Percentiles rank a stretch among this genome's conserved stretches.
Evolutionary conservation across 208 protist species (phyloP).

Genomic region (Trypanosoma grayi): DNA sequence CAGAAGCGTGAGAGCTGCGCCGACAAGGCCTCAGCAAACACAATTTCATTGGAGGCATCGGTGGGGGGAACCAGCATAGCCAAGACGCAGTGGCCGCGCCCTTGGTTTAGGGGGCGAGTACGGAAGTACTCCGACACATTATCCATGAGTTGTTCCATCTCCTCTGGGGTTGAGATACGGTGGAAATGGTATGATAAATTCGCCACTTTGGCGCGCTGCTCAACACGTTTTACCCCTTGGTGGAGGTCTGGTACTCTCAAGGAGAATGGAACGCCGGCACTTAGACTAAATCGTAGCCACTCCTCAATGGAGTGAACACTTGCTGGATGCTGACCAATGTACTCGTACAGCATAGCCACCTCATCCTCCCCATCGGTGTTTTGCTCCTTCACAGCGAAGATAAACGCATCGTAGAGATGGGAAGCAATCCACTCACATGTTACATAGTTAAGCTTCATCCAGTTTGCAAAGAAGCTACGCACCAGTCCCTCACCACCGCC

Average conservation of each 20-base stretch:
- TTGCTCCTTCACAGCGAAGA: conserved; percentile 24
- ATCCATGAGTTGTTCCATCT: conserved; percentile 17
- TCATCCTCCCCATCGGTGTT: conserved; percentile 7
- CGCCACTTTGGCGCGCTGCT: background rate
- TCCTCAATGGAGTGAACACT: conserved; percentile 11
- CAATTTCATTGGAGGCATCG: background rate
- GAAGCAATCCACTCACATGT: conserved; percentile 18
- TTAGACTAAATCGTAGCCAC: background rate
- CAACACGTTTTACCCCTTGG: conserved; percentile 6
- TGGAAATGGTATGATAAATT: conserved; percentile 17
- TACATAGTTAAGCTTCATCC: conserved; percentile 14
- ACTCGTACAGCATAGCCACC: conserved; percentile 6
- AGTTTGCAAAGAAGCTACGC: conserved; percentile 10
- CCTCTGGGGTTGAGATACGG: conserved; percentile 2
- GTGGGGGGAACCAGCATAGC: conserved; percentile 5
- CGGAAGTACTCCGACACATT: conserved; percentile 16
- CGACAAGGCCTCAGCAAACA: conserved; percentile 9
- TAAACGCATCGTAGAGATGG: conserved; percentile 22
- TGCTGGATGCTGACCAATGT: background rate
- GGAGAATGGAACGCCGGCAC: conserved; percentile 4
- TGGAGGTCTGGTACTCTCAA: background rate
- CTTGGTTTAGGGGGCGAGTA: background rate
- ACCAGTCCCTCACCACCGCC: background rate
- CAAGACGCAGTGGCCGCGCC: conserved; percentile 22
- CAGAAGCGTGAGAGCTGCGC: conserved; percentile 2